These are phyloP conservation scores for Beauveria varroae DNA, from an alignment of 2,329 filamentous ascomycete genomes.

Conservation along the genomic window DNA sequence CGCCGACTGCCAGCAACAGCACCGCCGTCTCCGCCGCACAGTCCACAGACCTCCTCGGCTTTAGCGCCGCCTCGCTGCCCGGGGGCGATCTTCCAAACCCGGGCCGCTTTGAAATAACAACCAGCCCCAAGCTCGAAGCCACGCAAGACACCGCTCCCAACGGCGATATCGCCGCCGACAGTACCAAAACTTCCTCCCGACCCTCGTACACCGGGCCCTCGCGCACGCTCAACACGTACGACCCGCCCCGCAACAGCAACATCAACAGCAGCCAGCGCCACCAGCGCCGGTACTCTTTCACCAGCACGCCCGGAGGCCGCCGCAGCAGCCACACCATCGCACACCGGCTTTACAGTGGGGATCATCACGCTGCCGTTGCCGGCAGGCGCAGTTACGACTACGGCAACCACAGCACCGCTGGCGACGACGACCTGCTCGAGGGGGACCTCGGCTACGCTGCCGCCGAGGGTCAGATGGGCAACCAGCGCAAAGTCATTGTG, in stretches of 20 bases:
- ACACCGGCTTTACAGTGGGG: conserved; percentile 43
- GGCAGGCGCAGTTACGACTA: conserved; percentile 45
- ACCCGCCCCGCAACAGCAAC: conserved; percentile 29
- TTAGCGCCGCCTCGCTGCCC: conserved; percentile 45
- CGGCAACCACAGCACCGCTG: conserved; percentile 33
- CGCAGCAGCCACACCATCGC: conserved; percentile 44
- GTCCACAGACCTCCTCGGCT: conserved; percentile 62
- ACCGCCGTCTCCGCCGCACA: conserved; percentile 13
- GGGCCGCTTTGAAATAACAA: conserved; percentile 61
- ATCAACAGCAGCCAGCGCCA: conserved; percentile 26
- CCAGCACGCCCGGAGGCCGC: conserved; percentile 39
- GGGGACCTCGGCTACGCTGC: conserved; percentile 93
- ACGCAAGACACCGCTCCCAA: conserved; percentile 15
- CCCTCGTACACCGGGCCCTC: conserved; percentile 31
- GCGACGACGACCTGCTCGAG: conserved; percentile 68
- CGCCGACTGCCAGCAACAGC: conserved; percentile 20
- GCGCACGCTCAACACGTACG: conserved; percentile 35
- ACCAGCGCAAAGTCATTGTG: conserved; percentile 89
- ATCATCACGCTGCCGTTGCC: conserved; percentile 21
- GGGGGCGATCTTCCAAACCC: conserved; percentile 62
- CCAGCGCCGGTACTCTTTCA: conserved; percentile 48
- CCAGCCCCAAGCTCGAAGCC: conserved; percentile 35
- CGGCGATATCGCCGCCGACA: background rate
- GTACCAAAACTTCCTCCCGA: background rate
- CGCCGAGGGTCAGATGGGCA: conserved; percentile 87